Conservation (phyloP, 108 stramenopile genomes). For the Nannochloropsis oceanica region DNA sequence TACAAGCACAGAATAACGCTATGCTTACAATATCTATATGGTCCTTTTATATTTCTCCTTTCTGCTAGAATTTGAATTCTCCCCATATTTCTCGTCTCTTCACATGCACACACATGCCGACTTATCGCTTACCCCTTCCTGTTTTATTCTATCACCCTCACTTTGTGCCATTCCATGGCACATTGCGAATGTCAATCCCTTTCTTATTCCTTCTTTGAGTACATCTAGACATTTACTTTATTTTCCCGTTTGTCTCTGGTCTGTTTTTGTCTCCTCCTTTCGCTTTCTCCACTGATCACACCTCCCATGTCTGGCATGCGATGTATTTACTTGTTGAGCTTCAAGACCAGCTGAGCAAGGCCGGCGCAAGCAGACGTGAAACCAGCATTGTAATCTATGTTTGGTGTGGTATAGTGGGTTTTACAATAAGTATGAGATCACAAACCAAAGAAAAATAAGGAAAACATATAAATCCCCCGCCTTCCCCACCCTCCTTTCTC, state of each 20-base stretch:
- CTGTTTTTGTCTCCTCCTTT: background rate
- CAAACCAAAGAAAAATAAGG: too few species aligned
- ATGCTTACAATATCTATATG: background rate
- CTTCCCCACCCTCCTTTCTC: background rate
- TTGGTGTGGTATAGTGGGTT: background rate
- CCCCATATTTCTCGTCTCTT: background rate
- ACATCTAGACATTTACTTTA: background rate
- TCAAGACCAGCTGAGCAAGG: background rate
- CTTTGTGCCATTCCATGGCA: background rate
- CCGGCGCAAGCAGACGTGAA: background rate
- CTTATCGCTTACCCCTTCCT: background rate
- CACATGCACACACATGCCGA: background rate
- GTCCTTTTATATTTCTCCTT: background rate
- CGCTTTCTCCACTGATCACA: too few species aligned
- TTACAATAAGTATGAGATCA: too few species aligned
- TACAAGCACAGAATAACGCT: too few species aligned
- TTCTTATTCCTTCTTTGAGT: background rate
- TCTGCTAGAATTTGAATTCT: background rate
- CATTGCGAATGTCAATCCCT: background rate
- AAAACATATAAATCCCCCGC: too few species aligned
- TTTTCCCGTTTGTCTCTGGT: background rate
- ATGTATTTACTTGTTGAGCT: background rate
- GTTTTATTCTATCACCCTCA: background rate
- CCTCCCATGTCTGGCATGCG: too few species aligned
- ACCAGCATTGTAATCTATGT: background rate